These are phyloP conservation scores for Hypholoma fasciculare DNA, from an alignment of 768 basidiomycete genomes.

Conservation along the genomic window DNA sequence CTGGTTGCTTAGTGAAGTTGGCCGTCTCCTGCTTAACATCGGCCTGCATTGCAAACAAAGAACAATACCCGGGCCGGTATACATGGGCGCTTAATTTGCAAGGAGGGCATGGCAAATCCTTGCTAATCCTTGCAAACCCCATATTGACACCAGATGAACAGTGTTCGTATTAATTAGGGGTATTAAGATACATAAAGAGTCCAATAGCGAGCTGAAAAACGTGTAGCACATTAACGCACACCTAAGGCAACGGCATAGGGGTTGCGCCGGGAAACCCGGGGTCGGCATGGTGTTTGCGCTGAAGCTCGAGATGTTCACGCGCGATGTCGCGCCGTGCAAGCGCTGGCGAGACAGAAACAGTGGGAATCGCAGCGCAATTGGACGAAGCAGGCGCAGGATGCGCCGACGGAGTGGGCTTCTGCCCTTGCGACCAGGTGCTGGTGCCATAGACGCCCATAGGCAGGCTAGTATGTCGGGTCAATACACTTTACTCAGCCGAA, in stretches of 20 bases:
- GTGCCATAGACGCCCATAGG: conserved; percentile 76
- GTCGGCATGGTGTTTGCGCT: conserved; percentile 2
- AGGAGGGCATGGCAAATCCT: no score
- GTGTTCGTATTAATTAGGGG: no score
- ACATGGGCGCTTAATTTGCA: not conserved
- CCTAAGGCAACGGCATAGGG: not conserved
- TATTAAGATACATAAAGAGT: no score
- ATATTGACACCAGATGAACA: no score
- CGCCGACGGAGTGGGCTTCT: conserved; percentile 53
- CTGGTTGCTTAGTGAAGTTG: not conserved
- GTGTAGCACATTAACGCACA: no score
- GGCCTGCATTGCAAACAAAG: not conserved
- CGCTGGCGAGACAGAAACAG: conserved; percentile 29
- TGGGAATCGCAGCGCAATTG: conserved; percentile 51
- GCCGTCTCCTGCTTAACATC: not conserved
- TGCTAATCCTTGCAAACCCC: no score
- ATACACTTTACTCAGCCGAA: not conserved
- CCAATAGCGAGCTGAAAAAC: no score
- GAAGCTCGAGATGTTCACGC: not conserved
- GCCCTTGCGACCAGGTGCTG: conserved; percentile 70
- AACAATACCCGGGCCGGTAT: not conserved
- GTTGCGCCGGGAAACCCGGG: conserved; percentile 15
- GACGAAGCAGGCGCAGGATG: conserved; percentile 65
- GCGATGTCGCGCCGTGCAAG: conserved; percentile 7
- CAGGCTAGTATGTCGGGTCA: conserved; percentile 22